These are phyloP conservation scores for Aspergillus latus DNA, from an alignment of 2,329 filamentous ascomycete genomes.

Conservation along the genomic window DNA sequence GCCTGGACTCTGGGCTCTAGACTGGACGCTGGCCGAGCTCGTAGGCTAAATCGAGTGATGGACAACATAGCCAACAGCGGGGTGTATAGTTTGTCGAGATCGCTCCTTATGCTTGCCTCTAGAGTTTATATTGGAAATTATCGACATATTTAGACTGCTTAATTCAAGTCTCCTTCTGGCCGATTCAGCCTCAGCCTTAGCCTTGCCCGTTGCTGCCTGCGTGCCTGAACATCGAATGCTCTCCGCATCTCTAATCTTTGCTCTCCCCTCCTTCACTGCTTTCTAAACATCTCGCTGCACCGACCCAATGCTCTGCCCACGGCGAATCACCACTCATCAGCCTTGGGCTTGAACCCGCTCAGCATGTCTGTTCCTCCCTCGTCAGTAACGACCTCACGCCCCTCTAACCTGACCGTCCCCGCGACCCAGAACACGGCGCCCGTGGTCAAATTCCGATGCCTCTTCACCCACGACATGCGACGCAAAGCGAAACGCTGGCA, in stretches of 20 bases:
- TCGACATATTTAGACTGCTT: no score
- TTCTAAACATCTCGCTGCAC: background rate
- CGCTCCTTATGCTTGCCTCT: no score
- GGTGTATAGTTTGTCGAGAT: no score
- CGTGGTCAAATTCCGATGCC: slow-evolving; percentile 78
- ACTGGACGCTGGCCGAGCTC: no score
- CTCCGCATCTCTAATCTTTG: background rate
- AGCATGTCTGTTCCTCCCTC: slow-evolving; percentile 28
- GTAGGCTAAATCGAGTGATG: no score
- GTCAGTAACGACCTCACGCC: slow-evolving; percentile 13
- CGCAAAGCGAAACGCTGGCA: slow-evolving; percentile 93
- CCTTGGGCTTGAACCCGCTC: slow-evolving; percentile 9
- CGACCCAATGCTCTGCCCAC: slow-evolving; percentile 15
- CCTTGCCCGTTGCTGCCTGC: background rate
- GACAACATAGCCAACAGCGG: no score
- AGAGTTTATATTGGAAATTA: no score
- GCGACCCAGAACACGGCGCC: slow-evolving; percentile 65
- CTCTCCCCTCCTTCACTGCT: background rate
- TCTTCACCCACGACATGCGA: slow-evolving; percentile 81
- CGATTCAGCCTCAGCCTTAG: background rate
- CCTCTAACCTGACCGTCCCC: slow-evolving; percentile 35
- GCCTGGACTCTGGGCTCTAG: background rate
- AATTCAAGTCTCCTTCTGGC: no score
- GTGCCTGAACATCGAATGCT: slow-evolving; percentile 4
- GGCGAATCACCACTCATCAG: slow-evolving; percentile 9